Percentiles rank a stretch among this genome's conserved stretches.
These are phyloP conservation scores for Sporisorium exsertum DNA, from an alignment of 1,284 basidiomycete genomes.

Conservation along the genomic window DNA sequence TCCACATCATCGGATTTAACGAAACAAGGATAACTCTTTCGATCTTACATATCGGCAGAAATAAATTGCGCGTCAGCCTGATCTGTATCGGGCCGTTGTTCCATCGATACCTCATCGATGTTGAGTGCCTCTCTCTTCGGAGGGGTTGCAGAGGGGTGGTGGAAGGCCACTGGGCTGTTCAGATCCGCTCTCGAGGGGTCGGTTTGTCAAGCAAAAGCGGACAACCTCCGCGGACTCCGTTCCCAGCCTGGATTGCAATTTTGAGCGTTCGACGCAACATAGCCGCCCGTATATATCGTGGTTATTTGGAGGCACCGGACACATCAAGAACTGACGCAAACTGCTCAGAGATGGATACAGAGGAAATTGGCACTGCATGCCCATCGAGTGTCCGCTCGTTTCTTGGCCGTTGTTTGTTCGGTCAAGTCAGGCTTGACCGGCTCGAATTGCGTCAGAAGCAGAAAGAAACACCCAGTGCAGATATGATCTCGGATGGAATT, in stretches of 20 bases:
- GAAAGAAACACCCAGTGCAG: neutral
- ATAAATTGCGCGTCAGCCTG: no score
- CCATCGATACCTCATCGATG: no score
- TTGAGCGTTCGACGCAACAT: neutral
- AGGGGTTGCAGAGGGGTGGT: no score
- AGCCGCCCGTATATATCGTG: neutral
- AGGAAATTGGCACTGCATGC: neutral
- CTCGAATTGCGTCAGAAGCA: neutral
- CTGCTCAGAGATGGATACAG: neutral
- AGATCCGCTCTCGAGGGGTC: no score
- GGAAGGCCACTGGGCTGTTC: no score
- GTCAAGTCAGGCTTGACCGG: slow-evolving; percentile 1
- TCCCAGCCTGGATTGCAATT: neutral
- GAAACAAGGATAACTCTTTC: no score
- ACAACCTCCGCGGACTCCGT: neutral
- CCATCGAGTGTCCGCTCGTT: neutral
- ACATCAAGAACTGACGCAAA: neutral
- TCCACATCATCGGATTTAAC: no score
- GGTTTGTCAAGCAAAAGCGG: neutral
- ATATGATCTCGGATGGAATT: neutral
- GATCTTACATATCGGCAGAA: no score
- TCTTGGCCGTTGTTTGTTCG: neutral
- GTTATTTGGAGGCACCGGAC: neutral
- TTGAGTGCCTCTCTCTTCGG: no score
- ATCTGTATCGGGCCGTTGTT: no score